Evolutionary conservation across 192 early-diverging fungal genomes (phyloP), one percentile per base, ranked within the genome.

Genomic region (Coemansia sp.): DNA sequence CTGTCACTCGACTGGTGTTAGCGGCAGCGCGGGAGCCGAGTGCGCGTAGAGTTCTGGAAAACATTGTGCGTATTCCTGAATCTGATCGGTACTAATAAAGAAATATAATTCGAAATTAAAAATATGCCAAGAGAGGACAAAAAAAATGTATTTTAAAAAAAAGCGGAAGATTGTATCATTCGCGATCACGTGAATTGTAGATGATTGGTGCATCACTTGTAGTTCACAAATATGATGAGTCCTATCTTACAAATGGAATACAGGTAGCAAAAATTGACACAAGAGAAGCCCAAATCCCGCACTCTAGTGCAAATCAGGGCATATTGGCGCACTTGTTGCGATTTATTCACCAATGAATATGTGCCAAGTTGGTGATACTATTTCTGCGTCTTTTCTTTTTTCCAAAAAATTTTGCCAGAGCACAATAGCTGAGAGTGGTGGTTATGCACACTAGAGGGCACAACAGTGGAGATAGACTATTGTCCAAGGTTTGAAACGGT

Each of bases 21-120:
- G 64, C 67, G 11, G 64, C 63, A 40, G 43, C n/a, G 61, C 65
- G 64, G n/a, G 64, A 2, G 27, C 49, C 68, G 52, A 80, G 49
- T 2, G 40, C 4, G 49, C 66, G 41, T 11, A 68, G 44, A 18
- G 75, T 43, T n/a, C 66, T 67, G 16, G 75, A 53, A 61, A 76
- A 24, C 74, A 76, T 76, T 41, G 45, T 29, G 18, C 10, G 39
- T 43, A 18, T 34, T 34, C 58, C 5, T 41, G 59, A 63, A 70
- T 29, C 55, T 5, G 34, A 50, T 15, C 22, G 7, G 24, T 27
- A 35, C 37, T 61, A 40, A 64, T n/a, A 62, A 38, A 61, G 2
- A 34, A 45, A 34, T 16, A 67, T 49, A 47, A 24, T 22, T 41
- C 16, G 15, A 58, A 29, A 38, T 32, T 40, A 65, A 53, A 53